Evolutionary conservation across 2,329 filamentous ascomycete species (phyloP).

Genomic region (Verticillium klebahnii): DNA sequence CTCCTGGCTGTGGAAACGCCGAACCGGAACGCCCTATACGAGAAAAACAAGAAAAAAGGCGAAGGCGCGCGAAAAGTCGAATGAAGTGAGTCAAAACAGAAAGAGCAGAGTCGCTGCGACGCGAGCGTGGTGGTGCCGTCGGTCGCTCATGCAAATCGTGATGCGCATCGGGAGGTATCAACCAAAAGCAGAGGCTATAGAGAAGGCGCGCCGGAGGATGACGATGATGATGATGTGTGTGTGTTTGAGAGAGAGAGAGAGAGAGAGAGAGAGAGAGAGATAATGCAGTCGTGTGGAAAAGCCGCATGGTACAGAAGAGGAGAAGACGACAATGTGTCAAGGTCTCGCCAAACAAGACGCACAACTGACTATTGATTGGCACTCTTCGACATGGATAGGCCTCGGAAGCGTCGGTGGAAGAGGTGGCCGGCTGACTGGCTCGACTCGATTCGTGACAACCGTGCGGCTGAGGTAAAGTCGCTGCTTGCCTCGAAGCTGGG

Average conservation of each 20-base stretch:
- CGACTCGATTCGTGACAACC: constrained; percentile 79
- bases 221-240: neutral
- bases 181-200: constrained; percentile 12
- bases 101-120: constrained; percentile 12
- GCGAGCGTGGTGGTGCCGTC: constrained; percentile 25
- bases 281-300: neutral
- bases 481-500: constrained; percentile 81
- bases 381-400: constrained; percentile 37
- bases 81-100: neutral
- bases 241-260: neutral
- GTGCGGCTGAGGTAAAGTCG: constrained; percentile 87
- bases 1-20: neutral
- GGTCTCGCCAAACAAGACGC: neutral
- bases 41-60: constrained; percentile 18
- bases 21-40: constrained; percentile 11
- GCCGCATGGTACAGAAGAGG: constrained; percentile 8
- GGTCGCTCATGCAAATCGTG: constrained; percentile 48
- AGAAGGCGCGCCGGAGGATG: neutral
- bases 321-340: neutral
- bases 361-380: constrained; percentile 26
- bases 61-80: constrained; percentile 4
- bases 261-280: neutral
- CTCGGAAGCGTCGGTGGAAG: constrained; percentile 34
- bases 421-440: constrained; percentile 38
- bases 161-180: constrained; percentile 31